Conservation (phyloP, 495 filamentous ascomycete genomes). For the Aspergillus incahuasiensis region DNA sequence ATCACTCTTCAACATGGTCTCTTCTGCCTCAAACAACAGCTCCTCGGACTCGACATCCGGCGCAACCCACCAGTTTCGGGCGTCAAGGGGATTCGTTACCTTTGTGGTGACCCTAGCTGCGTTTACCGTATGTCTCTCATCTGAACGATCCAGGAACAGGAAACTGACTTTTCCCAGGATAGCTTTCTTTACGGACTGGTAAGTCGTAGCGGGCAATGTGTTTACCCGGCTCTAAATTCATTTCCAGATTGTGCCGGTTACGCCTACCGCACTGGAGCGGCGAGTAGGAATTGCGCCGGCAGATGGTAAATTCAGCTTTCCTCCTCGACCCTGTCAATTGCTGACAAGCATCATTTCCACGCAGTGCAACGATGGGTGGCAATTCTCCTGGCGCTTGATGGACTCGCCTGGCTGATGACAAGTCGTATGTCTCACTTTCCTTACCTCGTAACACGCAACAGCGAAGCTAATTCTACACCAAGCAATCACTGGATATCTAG, state of each 20-base stretch:
- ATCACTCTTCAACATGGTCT: too few relatives aligned
- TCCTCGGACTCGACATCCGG: too few relatives aligned
- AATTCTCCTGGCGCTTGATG: conserved; percentile 71
- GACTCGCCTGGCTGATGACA: conserved; percentile 59
- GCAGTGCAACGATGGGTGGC: conserved; percentile 66
- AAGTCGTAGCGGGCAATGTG: too few relatives aligned
- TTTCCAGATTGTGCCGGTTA: conserved; percentile 64
- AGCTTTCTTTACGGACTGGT: too few relatives aligned
- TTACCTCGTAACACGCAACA: background rate
- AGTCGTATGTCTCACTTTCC: conserved; percentile 35
- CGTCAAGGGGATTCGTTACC: background rate
- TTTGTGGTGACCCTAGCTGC: conserved; percentile 4
- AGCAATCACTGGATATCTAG: conserved; percentile 41
- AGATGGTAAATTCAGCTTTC: conserved; percentile 29
- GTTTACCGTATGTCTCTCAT: conserved; percentile 24
- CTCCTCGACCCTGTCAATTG: too few relatives aligned
- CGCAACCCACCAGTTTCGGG: too few relatives aligned
- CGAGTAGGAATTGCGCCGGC: conserved; percentile 50
- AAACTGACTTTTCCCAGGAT: too few relatives aligned
- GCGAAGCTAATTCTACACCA: background rate
- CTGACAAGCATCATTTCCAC: background rate
- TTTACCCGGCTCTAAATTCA: background rate
- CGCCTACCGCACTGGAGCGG: conserved; percentile 65
- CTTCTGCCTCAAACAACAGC: too few relatives aligned
- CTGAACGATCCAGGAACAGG: background rate